These are phyloP conservation scores for Podila minutissima DNA, from an alignment of 192 early-diverging fungal species.

Conservation along the genomic window DNA sequence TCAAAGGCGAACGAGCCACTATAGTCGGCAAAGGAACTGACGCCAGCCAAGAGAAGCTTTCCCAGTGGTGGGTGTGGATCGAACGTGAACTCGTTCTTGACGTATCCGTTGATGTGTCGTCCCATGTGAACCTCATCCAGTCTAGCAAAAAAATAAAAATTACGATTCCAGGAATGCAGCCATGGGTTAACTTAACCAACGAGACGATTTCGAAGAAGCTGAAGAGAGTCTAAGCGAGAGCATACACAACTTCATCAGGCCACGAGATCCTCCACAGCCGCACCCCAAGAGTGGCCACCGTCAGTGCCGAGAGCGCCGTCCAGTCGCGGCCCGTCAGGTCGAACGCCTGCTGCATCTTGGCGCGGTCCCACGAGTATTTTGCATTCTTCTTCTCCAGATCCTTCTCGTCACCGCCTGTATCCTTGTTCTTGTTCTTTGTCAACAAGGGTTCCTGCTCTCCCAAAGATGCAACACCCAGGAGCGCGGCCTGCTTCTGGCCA, in stretches of 20 bases:
- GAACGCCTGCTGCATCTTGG: neutral
- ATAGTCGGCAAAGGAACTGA: constrained; percentile 77
- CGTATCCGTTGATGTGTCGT: constrained; percentile 69
- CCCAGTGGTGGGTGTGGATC: constrained; percentile 52
- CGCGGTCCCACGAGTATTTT: constrained; percentile 4
- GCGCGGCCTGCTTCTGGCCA: neutral
- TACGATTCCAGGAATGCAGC: neutral
- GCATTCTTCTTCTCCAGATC: constrained; percentile 16
- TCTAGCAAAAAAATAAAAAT: constrained; percentile 20
- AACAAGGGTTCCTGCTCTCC: no score
- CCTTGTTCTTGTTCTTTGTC: no score
- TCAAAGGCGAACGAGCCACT: constrained; percentile 91
- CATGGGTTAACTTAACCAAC: neutral
- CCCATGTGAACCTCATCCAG: constrained; percentile 78
- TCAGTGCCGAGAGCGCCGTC: constrained; percentile 14
- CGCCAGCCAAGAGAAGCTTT: constrained; percentile 58
- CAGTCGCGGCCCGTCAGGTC: constrained; percentile 15
- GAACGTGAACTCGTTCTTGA: constrained; percentile 71
- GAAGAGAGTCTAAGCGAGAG: neutral
- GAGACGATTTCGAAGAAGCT: neutral
- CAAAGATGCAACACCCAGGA: no score
- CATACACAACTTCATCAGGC: constrained; percentile 52
- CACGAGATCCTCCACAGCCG: constrained; percentile 35
- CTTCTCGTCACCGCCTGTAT: neutral
- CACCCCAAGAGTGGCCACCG: constrained; percentile 27